phyloP scores from a whole-genome alignment of 2,329 filamentous ascomycete genomes.

The Colletotrichum ledebouriae region DNA sequence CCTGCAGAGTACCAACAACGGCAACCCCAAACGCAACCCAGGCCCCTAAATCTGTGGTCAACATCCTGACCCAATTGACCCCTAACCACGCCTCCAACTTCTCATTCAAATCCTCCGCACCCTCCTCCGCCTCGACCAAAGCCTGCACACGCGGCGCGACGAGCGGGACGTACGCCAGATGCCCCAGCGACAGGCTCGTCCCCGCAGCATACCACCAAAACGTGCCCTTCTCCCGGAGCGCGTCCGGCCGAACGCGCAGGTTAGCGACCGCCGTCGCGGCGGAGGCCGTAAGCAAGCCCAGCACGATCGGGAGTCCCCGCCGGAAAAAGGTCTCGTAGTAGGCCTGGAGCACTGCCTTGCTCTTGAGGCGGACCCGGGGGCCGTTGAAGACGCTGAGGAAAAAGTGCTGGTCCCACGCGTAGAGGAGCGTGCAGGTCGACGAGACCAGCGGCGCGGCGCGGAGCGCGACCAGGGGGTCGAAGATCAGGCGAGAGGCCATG shows the following conservation, averaged over 20 bases:
- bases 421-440: constrained; percentile 48
- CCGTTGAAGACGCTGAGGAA: constrained; percentile 41
- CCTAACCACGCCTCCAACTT: constrained; percentile 16
- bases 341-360: constrained; percentile 44
- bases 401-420: constrained; percentile 45
- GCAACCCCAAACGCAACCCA: constrained; percentile 20
- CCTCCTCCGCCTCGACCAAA: neutral
- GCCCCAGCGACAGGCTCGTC: constrained; percentile 47
- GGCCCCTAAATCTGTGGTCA: constrained; percentile 19
- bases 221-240: constrained; percentile 29
- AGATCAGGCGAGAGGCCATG: constrained; percentile 44
- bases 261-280: neutral
- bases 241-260: neutral
- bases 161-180: constrained; percentile 51
- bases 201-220: constrained; percentile 50
- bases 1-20: neutral
- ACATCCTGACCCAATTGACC: constrained; percentile 6
- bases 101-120: neutral
- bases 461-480: constrained; percentile 45
- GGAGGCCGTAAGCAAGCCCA: constrained; percentile 17
- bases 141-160: constrained; percentile 22
- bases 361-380: constrained; percentile 24
- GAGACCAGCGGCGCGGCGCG: constrained; percentile 49
- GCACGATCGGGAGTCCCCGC: constrained; percentile 37
- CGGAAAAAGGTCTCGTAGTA: constrained; percentile 48